phyloP scores from a whole-genome alignment of 305 asterid genomes.

The Andrographis paniculata region DNA sequence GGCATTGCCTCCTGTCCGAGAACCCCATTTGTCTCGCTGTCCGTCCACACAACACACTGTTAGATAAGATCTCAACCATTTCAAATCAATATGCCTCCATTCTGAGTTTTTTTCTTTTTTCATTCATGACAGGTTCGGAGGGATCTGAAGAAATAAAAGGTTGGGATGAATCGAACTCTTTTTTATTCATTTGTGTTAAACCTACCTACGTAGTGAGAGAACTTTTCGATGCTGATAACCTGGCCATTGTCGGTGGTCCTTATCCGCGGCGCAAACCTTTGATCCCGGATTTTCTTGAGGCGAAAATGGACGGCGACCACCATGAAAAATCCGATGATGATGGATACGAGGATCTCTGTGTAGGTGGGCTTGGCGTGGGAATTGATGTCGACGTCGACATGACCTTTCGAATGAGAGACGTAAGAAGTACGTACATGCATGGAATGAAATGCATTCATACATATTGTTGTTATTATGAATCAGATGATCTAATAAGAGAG shows the following conservation, averaged over 20 bases:
- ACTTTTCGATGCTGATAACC: constrained; percentile 56
- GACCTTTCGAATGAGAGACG: too few relatives aligned
- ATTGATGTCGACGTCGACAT: constrained; percentile 13
- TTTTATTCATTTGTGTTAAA: too few relatives aligned
- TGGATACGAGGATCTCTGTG: constrained; percentile 54
- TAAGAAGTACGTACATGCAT: too few relatives aligned
- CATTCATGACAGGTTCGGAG: constrained; percentile 1
- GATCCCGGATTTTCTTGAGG: constrained; percentile 42
- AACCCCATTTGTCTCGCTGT: constrained; percentile 97
- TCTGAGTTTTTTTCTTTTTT: neutral
- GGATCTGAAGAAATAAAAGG: neutral
- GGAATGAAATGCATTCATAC: too few relatives aligned
- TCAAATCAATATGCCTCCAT: neutral
- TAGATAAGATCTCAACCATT: neutral
- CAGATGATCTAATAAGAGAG: too few relatives aligned
- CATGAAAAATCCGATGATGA: constrained; percentile 60
- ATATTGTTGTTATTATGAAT: too few relatives aligned
- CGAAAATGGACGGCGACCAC: constrained; percentile 64
- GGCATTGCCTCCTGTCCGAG: constrained; percentile 62
- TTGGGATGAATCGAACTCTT: neutral
- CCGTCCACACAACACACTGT: constrained; percentile 10
- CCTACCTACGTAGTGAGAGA: constrained; percentile 91
- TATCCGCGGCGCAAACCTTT: constrained; percentile 46
- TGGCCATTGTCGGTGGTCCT: constrained; percentile 54
- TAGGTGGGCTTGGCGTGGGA: constrained; percentile 22